phyloP scores from a whole-genome alignment of 768 basidiomycete genomes.

The Podaxis sp. region DNA sequence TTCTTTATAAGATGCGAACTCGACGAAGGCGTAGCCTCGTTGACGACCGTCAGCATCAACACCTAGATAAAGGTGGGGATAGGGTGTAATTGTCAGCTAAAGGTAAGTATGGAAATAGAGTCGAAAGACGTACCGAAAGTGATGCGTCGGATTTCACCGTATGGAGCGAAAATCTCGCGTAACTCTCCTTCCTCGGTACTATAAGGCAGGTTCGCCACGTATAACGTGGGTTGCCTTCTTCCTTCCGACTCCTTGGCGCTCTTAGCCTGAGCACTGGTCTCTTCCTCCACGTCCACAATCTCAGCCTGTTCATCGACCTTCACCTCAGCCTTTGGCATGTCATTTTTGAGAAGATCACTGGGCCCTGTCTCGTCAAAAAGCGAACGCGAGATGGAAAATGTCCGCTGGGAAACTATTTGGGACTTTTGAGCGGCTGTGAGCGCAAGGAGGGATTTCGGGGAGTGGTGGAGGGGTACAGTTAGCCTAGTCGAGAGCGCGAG shows the following conservation, averaged over 20 bases:
- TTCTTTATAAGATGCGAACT: conserved; percentile 35
- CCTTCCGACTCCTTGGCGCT: neutral
- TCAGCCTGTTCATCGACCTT: neutral
- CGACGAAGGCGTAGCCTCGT: conserved; percentile 46
- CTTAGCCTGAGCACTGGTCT: neutral
- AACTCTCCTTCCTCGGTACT: conserved; percentile 38
- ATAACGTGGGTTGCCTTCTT: conserved; percentile 33
- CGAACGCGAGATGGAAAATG: conserved; percentile 23
- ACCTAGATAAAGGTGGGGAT: conserved; percentile 1
- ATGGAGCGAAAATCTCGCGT: conserved; percentile 37
- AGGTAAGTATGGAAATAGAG: neutral
- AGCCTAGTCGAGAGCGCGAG: conserved; percentile 27
- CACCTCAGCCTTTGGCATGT: neutral
- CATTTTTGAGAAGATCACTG: neutral
- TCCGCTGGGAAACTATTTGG: conserved; percentile 13
- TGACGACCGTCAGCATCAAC: conserved; percentile 29
- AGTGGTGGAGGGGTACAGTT: conserved; percentile 15
- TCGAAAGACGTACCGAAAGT: conserved; percentile 36
- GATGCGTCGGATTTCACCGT: conserved; percentile 38
- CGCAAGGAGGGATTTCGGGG: conserved; percentile 9
- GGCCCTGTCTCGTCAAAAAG: neutral
- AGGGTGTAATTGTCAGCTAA: neutral
- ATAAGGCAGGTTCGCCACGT: conserved; percentile 55
- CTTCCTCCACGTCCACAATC: neutral
- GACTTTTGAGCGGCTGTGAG: conserved; percentile 1